These are phyloP conservation scores for Ustilago esculenta DNA, from an alignment of 1,284 basidiomycete genomes.

Conservation along the genomic window DNA sequence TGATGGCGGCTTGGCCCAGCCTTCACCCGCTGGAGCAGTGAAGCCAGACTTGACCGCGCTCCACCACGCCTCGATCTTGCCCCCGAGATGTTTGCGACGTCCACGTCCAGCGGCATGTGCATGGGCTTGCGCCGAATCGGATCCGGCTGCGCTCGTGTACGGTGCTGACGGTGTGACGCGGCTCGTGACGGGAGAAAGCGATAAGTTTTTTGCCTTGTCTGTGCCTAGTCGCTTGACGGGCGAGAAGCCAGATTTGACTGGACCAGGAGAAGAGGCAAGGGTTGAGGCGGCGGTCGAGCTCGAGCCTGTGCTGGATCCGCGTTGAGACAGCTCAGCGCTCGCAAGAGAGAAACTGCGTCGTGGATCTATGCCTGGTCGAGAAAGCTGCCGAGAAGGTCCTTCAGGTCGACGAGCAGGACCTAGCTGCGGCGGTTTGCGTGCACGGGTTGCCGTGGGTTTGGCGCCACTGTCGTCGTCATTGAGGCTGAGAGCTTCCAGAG, in stretches of 20 bases:
- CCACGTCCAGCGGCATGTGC: constrained; percentile 39
- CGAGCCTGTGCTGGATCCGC: constrained; percentile 7
- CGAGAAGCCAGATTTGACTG: constrained; percentile 30
- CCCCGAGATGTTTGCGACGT: constrained; percentile 51
- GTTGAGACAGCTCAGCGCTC: constrained; percentile 31
- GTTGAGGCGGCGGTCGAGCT: constrained; percentile 12
- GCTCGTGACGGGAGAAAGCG: constrained; percentile 54
- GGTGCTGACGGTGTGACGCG: constrained; percentile 39
- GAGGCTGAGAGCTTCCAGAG: constrained; percentile 35
- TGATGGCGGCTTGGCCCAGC: constrained; percentile 22
- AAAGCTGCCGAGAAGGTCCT: constrained; percentile 6
- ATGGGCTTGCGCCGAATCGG: constrained; percentile 25
- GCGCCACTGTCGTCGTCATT: constrained; percentile 5
- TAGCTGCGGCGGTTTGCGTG: constrained; percentile 31
- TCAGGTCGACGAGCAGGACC: constrained; percentile 33
- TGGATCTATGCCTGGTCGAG: constrained; percentile 19
- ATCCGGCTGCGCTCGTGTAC: constrained; percentile 29
- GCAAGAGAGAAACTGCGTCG: constrained; percentile 43
- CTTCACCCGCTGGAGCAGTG: constrained; percentile 26
- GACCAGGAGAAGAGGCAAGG: constrained; percentile 19
- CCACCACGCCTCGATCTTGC: constrained; percentile 65
- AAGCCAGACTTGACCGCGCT: constrained; percentile 64
- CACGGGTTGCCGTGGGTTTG: constrained; percentile 1
- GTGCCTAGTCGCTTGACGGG: constrained; percentile 38
- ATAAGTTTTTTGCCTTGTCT: constrained; percentile 48